Conservation (phyloP, 306 rosid species). For the Hippophae rhamnoides region DNA sequence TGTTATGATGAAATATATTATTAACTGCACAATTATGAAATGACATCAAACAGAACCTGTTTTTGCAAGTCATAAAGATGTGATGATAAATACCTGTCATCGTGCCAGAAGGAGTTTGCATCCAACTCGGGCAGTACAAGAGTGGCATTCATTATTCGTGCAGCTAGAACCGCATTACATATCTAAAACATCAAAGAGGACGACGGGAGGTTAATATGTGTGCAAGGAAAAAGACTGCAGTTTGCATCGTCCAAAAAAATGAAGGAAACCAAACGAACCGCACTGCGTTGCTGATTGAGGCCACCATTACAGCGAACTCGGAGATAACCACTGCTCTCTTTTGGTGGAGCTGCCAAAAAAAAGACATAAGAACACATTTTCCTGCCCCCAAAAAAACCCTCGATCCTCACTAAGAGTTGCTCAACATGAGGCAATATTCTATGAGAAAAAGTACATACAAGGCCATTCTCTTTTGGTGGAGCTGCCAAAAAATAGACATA, state of each 20-base stretch:
- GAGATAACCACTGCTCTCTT: conserved; percentile 68
- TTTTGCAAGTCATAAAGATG: conserved; percentile 3
- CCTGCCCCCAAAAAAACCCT: conserved; percentile 7
- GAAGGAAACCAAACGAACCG: conserved; percentile 49
- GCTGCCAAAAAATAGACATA: conserved; percentile 42
- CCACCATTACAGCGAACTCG: conserved; percentile 98
- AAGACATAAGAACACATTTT: background rate
- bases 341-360: conserved; percentile 71
- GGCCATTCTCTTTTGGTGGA: conserved; percentile 56
- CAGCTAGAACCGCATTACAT: conserved; percentile 96
- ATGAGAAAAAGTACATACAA: conserved; percentile 40
- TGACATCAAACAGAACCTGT: conserved; percentile 6
- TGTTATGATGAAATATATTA: no score
- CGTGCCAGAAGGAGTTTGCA: conserved; percentile 94
- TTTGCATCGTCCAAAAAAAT: conserved; percentile 1
- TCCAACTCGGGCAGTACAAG: conserved; percentile 92
- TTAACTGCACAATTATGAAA: background rate
- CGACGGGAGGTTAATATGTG: background rate
- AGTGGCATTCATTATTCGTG: conserved; percentile 95
- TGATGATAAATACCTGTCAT: conserved; percentile 56
- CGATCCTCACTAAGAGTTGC: background rate
- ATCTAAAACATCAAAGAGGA: conserved; percentile 47
- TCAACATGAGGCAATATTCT: conserved; percentile 8
- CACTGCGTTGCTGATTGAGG: conserved; percentile 87
- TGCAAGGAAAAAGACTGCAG: background rate